These are phyloP conservation scores for Tardiomyces digboiensis DNA, from an alignment of 1,139 yeast genomes.

Conservation along the genomic window DNA sequence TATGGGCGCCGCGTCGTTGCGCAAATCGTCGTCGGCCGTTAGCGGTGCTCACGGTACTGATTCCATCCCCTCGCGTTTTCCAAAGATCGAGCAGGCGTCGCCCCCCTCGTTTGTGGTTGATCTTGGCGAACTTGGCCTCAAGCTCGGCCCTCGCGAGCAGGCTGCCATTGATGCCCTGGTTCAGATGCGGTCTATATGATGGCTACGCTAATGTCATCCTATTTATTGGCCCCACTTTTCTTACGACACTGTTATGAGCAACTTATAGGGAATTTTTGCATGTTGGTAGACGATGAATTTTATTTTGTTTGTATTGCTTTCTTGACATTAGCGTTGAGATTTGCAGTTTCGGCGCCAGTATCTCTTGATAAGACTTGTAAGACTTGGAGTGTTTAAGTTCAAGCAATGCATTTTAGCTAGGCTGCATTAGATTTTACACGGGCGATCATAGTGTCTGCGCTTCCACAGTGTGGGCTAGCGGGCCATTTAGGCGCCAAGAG, in stretches of 20 bases:
- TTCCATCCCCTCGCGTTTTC: slow-evolving; percentile 6
- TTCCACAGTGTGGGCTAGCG: background rate
- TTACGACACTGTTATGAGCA: slow-evolving; percentile 1
- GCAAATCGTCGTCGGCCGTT: slow-evolving; percentile 13
- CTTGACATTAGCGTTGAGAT: too few relatives aligned
- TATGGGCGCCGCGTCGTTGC: slow-evolving; percentile 56
- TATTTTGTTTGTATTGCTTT: too few relatives aligned
- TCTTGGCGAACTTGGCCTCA: background rate
- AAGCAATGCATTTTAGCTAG: background rate
- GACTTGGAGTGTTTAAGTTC: too few relatives aligned
- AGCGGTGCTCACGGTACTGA: too few relatives aligned
- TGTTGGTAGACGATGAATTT: background rate
- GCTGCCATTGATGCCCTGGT: slow-evolving; percentile 31
- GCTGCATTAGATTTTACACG: background rate
- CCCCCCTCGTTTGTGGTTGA: slow-evolving; percentile 4
- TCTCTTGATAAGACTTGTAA: too few relatives aligned
- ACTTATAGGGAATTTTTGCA: slow-evolving; percentile 1
- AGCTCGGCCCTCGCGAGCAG: slow-evolving; percentile 19
- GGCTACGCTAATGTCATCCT: background rate
- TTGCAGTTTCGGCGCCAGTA: too few relatives aligned
- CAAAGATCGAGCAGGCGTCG: slow-evolving; percentile 6
- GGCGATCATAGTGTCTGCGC: background rate
- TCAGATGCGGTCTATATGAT: slow-evolving; percentile 20
- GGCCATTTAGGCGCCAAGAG: slow-evolving; percentile 18
- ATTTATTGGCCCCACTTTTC: background rate